Evolutionary conservation across 371 early-diverging fungal species (phyloP).

Genomic region (Saksenaea vasiformis): DNA sequence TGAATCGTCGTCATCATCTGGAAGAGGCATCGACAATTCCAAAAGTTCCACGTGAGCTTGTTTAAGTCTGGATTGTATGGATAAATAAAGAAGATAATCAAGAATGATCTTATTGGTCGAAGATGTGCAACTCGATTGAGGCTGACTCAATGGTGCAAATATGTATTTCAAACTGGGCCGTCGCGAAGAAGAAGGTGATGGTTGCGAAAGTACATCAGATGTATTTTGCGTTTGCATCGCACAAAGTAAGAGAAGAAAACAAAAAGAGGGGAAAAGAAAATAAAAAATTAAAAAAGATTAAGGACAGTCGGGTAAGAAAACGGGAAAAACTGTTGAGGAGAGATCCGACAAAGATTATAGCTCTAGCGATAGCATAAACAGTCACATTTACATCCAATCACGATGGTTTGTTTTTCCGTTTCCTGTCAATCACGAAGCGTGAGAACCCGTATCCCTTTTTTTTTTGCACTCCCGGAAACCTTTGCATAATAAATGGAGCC

Average conservation of each 20-base stretch:
- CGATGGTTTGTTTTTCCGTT: background rate
- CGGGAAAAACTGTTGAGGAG: constrained; percentile 6
- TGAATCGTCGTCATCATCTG: constrained; percentile 22
- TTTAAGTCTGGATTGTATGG: constrained; percentile 61
- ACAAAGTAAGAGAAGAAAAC: background rate
- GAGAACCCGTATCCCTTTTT: constrained; percentile 4
- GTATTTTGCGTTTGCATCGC: constrained; percentile 11
- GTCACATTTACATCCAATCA: background rate
- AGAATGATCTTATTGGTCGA: constrained; percentile 65
- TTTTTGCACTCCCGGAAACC: background rate
- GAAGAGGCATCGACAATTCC: constrained; percentile 38
- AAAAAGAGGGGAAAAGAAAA: background rate
- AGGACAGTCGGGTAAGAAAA: constrained; percentile 6
- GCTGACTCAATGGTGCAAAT: constrained; percentile 27
- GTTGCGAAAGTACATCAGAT: constrained; percentile 4
- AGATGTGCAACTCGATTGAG: constrained; percentile 25
- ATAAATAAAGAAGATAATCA: constrained; percentile 61
- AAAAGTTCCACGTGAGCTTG: constrained; percentile 52
- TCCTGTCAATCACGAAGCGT: background rate
- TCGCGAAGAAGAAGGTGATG: constrained; percentile 4
- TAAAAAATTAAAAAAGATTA: constrained; percentile 1
- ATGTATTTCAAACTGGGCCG: constrained; percentile 29
- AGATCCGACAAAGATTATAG: background rate
- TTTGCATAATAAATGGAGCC: background rate
- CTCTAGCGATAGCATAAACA: background rate